A percentile compares a stretch with the other conserved stretches of the same genome.
Evolutionary conservation across 345 rosid genomes (phyloP).

Genomic region (Salix viminalis): DNA sequence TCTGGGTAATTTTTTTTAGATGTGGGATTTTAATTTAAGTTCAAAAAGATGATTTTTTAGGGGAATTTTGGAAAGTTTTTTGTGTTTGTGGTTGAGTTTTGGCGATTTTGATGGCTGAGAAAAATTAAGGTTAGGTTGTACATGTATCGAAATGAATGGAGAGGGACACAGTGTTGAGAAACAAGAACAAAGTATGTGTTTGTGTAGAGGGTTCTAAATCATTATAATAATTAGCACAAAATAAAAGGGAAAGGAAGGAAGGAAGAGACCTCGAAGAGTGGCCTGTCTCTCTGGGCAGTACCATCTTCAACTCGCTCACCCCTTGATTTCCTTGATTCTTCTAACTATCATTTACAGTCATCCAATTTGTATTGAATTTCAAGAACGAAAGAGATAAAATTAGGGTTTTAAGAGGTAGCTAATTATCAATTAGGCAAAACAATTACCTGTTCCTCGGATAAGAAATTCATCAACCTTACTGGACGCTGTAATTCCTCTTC

Average conservation of each 20-base stretch:
- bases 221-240: background rate
- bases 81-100: too few species aligned
- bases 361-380: background rate
- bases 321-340: conserved; percentile 74
- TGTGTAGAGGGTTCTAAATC: background rate
- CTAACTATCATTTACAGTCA: conserved; percentile 42
- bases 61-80: too few species aligned
- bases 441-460: conserved; percentile 79
- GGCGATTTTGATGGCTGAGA: too few species aligned
- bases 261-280: conserved; percentile 63
- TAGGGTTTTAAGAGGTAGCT: background rate
- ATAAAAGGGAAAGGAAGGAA: background rate
- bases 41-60: too few species aligned
- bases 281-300: conserved; percentile 85
- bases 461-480: conserved; percentile 73
- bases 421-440: background rate
- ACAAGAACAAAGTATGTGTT: conserved; percentile 57
- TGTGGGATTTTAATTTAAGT: too few species aligned
- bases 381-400: background rate
- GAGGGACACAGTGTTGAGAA: conserved; percentile 80
- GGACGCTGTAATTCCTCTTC: conserved; percentile 56
- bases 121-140: conserved; percentile 14
- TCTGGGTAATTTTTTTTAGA: too few species aligned
- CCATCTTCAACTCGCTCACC: conserved; percentile 96
- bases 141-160: conserved; percentile 63